Conservation (phyloP, 805 yeast genomes). For the Saccharomycodes ludwigii region DNA sequence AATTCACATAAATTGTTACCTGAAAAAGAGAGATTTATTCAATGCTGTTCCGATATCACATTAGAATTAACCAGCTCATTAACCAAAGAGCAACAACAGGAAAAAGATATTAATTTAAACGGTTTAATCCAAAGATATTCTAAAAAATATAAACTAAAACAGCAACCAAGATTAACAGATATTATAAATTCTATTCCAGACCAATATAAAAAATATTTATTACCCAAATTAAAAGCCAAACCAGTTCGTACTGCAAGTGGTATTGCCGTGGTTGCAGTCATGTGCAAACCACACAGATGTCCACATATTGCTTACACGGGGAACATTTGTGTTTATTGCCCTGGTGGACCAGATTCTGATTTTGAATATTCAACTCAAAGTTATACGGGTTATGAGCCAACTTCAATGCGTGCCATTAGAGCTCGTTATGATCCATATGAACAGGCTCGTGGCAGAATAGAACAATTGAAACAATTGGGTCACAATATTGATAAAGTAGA, state of each 20-base stretch:
- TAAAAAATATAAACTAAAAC: conserved; percentile 80
- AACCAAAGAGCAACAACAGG: conserved; percentile 34
- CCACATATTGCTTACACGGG: conserved; percentile 99
- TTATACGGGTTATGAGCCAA: conserved; percentile 96
- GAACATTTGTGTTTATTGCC: conserved; percentile 95
- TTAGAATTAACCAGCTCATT: conserved; percentile 72
- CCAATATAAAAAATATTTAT: conserved; percentile 78
- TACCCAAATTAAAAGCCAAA: conserved; percentile 94
- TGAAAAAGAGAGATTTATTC: conserved; percentile 84
- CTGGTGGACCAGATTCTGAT: conserved; percentile 98
- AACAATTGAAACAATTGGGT: conserved; percentile 88
- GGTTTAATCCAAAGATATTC: conserved; percentile 79
- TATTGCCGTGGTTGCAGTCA: conserved; percentile 97
- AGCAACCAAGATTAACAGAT: conserved; percentile 91
- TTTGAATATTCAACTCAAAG: conserved; percentile 97
- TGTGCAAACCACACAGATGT: conserved; percentile 98
- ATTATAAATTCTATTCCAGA: conserved; percentile 93
- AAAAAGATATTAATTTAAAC: conserved; percentile 73
- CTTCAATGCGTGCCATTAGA: conserved; percentile 98
- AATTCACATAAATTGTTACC: conserved; percentile 65
- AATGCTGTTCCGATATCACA: conserved; percentile 87
- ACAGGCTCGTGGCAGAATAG: conserved; percentile 95
- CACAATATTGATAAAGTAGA: conserved; percentile 96
- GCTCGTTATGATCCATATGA: conserved; percentile 98
- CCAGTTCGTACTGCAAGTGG: conserved; percentile 98